Evolutionary conservation across 208 protist genomes (phyloP).

Genomic region (Polymyxa betae): DNA sequence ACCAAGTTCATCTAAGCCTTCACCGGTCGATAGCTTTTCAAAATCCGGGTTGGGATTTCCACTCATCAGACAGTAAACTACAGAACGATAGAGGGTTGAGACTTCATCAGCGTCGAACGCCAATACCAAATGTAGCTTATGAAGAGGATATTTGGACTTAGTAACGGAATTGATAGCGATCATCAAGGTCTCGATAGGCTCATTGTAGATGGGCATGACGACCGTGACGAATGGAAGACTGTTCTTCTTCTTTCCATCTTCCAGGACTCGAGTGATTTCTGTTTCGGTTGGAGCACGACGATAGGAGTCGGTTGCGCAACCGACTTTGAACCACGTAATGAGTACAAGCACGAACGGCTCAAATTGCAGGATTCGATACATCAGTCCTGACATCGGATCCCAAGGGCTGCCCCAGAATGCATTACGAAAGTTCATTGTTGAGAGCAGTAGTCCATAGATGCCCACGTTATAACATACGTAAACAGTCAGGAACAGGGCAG

Average conservation of each 20-base stretch:
- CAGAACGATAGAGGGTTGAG: constrained; percentile 41
- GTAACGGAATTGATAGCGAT: constrained; percentile 48
- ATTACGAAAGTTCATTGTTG: not conserved
- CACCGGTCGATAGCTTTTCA: constrained; percentile 46
- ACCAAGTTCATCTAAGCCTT: constrained; percentile 37
- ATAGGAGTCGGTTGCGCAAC: constrained; percentile 19
- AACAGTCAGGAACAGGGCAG: not conserved
- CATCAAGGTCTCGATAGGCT: constrained; percentile 51
- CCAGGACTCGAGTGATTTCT: not conserved
- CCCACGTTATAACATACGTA: constrained; percentile 28
- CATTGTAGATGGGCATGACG: constrained; percentile 52
- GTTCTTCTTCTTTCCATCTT: constrained; percentile 19
- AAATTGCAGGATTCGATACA: not conserved
- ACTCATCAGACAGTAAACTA: constrained; percentile 42
- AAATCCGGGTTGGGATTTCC: not conserved
- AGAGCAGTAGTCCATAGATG: constrained; percentile 25
- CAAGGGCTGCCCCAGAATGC: constrained; percentile 39
- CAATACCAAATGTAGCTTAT: constrained; percentile 10
- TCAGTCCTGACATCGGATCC: not conserved
- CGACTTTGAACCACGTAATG: constrained; percentile 33
- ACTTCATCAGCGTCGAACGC: constrained; percentile 28
- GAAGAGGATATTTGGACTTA: constrained; percentile 16
- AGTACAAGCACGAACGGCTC: constrained; percentile 19
- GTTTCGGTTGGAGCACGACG: not conserved
- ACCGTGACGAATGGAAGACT: constrained; percentile 10